Base-by-base conservation (phyloP, 257 asterid genomes). In the Paraleonurus japonicus region DNA sequence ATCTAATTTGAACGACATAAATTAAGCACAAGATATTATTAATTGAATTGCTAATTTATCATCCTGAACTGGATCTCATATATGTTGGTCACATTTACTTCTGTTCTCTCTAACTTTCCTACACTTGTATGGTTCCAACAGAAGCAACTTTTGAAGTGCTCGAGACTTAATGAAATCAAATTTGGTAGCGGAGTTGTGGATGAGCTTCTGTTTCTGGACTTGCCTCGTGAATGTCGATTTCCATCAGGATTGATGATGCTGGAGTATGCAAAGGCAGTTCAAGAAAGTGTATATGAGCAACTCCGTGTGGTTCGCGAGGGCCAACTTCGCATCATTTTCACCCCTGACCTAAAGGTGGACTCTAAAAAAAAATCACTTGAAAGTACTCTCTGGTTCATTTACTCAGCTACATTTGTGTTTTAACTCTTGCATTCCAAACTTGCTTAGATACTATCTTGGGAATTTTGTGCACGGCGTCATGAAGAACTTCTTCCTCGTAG, bases 111-210 rank as follows among this genome's bases (percentile, higher is more conserved):
- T 61, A 59, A 63, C 28, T 57, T 65, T 61, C 19, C 11, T 22
- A 32, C 43, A 59, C 45, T 22, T 57, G 30, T 61, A 72, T 80
- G 33, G 39, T 61, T 67, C 75, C 24, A 61, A 69, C 95, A 95
- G 99, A 92, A 85, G 99, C 99, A 70, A 95, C 98, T 72, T 90
- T 81, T 76, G 99, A 95, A 85, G 98, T 92, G 74, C 97, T 95
- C 98, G 5, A 87, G 99, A 79, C 99, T 95, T 17, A 89, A 88
- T 74, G 98, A 95, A 81, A 95, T 95, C 79, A 92, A 95, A 81
- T 95, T 92, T 77, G 89, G 96, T 61, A 92, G 97, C 66, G 98
- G 98, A 27, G 87, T 95, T 50, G 73, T 90, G 3, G 96, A 89
- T 27, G 99, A 95, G 81, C 97, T 92, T 67, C 80, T 95, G 76